These are phyloP conservation scores for Castanea mollissima DNA, from an alignment of 306 rosid species.

Conservation along the genomic window DNA sequence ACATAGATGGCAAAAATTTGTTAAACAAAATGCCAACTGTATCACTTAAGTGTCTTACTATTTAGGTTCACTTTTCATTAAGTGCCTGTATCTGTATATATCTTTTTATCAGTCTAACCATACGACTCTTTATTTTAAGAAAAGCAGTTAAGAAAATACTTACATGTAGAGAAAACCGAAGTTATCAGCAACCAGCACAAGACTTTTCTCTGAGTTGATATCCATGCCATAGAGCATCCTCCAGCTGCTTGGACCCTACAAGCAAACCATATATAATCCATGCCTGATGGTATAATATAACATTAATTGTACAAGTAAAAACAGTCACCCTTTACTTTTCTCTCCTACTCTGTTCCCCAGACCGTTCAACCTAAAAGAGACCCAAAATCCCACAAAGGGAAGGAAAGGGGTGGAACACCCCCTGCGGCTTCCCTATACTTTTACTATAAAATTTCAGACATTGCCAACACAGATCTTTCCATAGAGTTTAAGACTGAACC, in stretches of 20 bases:
- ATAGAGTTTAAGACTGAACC: not conserved
- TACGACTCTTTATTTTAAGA: not conserved
- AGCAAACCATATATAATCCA: conserved; percentile 14
- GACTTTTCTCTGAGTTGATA: conserved; percentile 69
- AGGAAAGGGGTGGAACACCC: not conserved
- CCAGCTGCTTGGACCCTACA: conserved; percentile 73
- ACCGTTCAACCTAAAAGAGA: not conserved
- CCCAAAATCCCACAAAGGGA: not conserved
- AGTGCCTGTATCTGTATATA: not conserved
- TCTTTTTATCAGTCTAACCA: not conserved
- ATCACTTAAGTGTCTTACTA: not conserved
- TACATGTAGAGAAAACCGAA: conserved; percentile 76
- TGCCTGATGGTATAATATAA: not conserved
- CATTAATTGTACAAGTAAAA: not conserved
- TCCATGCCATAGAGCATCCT: conserved; percentile 98
- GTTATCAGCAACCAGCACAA: conserved; percentile 79
- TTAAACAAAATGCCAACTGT: not conserved
- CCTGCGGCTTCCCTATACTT: not conserved
- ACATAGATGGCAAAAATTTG: not conserved
- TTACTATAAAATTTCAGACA: not conserved
- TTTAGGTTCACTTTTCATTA: not conserved
- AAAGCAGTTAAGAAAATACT: conserved; percentile 27
- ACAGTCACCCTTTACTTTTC: not conserved
- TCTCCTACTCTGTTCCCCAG: not conserved
- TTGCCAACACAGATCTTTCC: not conserved